Evolutionary conservation across 495 filamentous ascomycete species (phyloP).

Genomic region (Podospora australis): DNA sequence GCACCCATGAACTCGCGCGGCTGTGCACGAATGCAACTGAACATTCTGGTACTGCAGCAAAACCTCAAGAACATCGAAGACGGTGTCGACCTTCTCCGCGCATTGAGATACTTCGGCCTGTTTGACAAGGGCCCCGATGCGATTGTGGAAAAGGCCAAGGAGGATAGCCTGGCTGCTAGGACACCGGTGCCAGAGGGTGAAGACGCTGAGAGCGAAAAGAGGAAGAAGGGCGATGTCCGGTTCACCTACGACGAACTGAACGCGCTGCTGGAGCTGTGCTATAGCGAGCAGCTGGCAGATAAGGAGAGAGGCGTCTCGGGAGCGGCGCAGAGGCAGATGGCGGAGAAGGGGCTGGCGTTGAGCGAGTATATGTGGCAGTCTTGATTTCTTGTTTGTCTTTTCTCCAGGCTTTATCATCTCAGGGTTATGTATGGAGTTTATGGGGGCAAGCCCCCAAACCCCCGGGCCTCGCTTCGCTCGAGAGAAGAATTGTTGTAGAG

Average conservation of each 20-base stretch:
- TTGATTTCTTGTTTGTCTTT: slow-evolving; percentile 23
- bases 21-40: slow-evolving; percentile 74
- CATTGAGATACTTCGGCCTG: slow-evolving; percentile 70
- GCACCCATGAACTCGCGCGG: slow-evolving; percentile 54
- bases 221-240: slow-evolving; percentile 30
- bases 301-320: slow-evolving; percentile 67
- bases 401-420: no score
- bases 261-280: slow-evolving; percentile 76
- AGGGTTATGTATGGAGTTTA: no score
- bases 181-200: slow-evolving; percentile 7
- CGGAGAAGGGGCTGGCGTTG: slow-evolving; percentile 65
- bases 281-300: slow-evolving; percentile 68
- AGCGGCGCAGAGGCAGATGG: slow-evolving; percentile 64
- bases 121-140: slow-evolving; percentile 72
- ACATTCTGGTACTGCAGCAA: slow-evolving; percentile 90
- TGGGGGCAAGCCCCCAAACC: no score
- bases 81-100: slow-evolving; percentile 60
- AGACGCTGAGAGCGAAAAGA: slow-evolving; percentile 29
- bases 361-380: slow-evolving; percentile 75
- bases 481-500: no score
- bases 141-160: slow-evolving; percentile 57
- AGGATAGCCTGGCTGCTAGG: slow-evolving; percentile 28
- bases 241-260: slow-evolving; percentile 84
- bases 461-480: no score
- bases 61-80: slow-evolving; percentile 87